These are phyloP conservation scores for Hansenula lynferdii DNA, from an alignment of 1,139 yeast species.

Conservation along the genomic window DNA sequence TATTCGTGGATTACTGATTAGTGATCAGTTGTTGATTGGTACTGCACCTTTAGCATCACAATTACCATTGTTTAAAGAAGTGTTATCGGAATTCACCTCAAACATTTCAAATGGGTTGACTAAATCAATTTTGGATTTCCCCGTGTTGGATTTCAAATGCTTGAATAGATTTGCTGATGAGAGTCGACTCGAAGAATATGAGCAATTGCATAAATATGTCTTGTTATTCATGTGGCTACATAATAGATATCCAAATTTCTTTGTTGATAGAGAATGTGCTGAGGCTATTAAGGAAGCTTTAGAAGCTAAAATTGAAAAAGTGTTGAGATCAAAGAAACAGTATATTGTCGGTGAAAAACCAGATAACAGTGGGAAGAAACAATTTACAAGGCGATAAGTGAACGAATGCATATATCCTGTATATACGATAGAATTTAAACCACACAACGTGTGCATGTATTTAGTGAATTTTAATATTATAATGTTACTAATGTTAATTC, in stretches of 20 bases:
- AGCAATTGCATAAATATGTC: conserved; percentile 64
- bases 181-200: conserved; percentile 48
- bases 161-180: conserved; percentile 16
- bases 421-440: no score
- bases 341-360: conserved; percentile 3
- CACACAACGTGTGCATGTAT: background rate
- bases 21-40: conserved; percentile 54
- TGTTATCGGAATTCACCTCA: conserved; percentile 12
- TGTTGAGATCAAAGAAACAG: conserved; percentile 33
- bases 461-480: background rate
- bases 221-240: conserved; percentile 80
- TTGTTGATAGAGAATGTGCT: conserved; percentile 76
- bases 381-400: no score
- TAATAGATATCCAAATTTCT: conserved; percentile 78
- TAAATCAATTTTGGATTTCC: conserved; percentile 29
- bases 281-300: conserved; percentile 58
- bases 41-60: conserved; percentile 50
- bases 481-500: no score
- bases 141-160: conserved; percentile 7
- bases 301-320: conserved; percentile 63
- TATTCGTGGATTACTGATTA: conserved; percentile 30
- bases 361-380: background rate
- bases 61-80: conserved; percentile 14
- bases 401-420: no score
- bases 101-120: conserved; percentile 14